Conservation (phyloP, 176 grass and related monocot genomes). For the Olyra latifolia region DNA sequence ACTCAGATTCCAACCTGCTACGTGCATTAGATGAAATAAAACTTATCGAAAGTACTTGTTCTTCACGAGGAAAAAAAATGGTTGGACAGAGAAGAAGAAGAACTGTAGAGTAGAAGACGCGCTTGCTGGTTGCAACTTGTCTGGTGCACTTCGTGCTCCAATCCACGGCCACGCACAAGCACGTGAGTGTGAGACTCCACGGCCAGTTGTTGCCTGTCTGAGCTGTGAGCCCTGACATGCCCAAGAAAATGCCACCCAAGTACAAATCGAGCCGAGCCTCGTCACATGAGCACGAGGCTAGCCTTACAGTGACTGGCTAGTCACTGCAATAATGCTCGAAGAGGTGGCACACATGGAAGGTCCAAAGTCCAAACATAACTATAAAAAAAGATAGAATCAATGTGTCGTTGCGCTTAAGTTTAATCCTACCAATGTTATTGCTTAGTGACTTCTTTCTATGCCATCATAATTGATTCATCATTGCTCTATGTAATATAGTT, state of each 20-base stretch:
- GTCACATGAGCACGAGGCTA: not conserved
- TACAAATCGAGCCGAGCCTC: not conserved
- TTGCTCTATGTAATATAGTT: no score
- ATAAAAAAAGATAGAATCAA: no score
- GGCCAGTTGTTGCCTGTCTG: slow-evolving; percentile 12
- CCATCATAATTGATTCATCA: no score
- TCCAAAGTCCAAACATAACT: no score
- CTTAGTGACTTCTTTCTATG: no score
- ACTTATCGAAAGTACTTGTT: not conserved
- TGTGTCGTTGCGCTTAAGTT: no score
- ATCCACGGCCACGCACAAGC: not conserved
- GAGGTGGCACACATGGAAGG: no score
- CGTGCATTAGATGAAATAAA: not conserved
- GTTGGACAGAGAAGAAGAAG: not conserved
- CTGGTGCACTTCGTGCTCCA: not conserved
- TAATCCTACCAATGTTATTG: no score
- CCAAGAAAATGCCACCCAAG: not conserved
- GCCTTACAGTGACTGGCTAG: no score
- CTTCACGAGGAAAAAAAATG: not conserved
- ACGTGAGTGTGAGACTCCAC: not conserved
- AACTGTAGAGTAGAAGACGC: not conserved
- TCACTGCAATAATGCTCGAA: not conserved
- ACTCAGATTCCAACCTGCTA: no score
- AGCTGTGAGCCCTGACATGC: slow-evolving; percentile 7
- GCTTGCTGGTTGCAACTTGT: not conserved